Evolutionary conservation across 306 rosid genomes (phyloP).

Genomic region (Astragalus glycyphyllos): DNA sequence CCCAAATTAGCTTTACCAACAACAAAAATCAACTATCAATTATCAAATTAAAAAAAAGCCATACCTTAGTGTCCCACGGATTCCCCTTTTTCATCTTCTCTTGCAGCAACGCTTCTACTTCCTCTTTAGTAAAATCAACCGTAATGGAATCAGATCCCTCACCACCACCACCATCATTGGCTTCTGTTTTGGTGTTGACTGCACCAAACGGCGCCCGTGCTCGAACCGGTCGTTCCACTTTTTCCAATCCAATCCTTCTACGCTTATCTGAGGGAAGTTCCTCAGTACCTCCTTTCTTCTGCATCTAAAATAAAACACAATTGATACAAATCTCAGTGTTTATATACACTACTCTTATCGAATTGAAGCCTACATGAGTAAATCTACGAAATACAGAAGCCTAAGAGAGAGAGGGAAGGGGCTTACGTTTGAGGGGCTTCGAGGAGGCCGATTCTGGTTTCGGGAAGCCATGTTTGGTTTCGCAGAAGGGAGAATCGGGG

Average conservation of each 20-base stretch:
- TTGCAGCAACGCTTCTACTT: constrained; percentile 66
- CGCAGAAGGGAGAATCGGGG: neutral
- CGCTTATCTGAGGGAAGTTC: constrained; percentile 73
- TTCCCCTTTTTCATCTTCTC: constrained; percentile 66
- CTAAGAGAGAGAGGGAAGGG: neutral
- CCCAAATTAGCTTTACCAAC: neutral
- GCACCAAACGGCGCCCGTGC: constrained; percentile 56
- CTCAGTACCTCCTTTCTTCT: constrained; percentile 64
- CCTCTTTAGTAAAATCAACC: constrained; percentile 77
- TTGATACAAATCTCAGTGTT: neutral
- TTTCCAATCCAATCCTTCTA: constrained; percentile 69
- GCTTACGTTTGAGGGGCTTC: constrained; percentile 70
- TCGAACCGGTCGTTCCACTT: constrained; percentile 49
- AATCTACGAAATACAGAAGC: neutral
- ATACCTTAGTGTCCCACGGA: constrained; percentile 78
- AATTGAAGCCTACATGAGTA: neutral
- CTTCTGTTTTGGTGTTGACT: constrained; percentile 53
- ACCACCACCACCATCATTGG: constrained; percentile 27
- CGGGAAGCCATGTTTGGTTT: constrained; percentile 69
- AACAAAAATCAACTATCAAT: neutral
- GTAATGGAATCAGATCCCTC: constrained; percentile 59
- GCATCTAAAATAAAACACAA: constrained; percentile 16
- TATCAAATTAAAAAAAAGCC: neutral
- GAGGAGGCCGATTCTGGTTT: constrained; percentile 87
- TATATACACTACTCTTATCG: neutral